Percentiles rank a stretch among this genome's conserved stretches.
These are phyloP conservation scores for Fusarium siculi DNA, from an alignment of 2,329 filamentous ascomycete species.

Conservation along the genomic window DNA sequence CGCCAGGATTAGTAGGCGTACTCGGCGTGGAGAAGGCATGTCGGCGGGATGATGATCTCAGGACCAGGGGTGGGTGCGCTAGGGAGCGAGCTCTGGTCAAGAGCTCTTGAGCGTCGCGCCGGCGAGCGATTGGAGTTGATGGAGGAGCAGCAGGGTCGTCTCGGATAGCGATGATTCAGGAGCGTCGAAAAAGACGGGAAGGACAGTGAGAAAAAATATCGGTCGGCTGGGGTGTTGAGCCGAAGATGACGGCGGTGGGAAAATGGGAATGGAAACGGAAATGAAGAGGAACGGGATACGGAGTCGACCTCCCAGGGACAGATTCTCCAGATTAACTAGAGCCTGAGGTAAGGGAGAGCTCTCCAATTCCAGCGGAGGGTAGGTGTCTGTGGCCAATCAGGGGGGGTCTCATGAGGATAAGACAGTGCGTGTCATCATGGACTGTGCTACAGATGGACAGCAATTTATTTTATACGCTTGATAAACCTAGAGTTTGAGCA, in stretches of 20 bases:
- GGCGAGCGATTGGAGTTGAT: neutral
- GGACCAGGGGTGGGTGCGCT: constrained; percentile 26
- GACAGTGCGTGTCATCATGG: constrained; percentile 12
- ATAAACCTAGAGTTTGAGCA: neutral
- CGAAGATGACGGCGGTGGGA: constrained; percentile 5
- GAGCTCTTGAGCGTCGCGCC: constrained; percentile 20
- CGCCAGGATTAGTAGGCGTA: constrained; percentile 73
- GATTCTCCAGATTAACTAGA: constrained; percentile 1
- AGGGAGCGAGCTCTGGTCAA: constrained; percentile 47
- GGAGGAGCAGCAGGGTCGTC: neutral
- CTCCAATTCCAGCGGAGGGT: constrained; percentile 22
- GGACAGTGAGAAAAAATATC: constrained; percentile 16
- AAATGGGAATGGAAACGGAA: constrained; percentile 5
- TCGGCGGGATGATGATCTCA: constrained; percentile 31
- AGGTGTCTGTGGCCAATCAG: constrained; percentile 20
- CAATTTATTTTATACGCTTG: neutral
- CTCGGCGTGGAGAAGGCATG: constrained; percentile 77
- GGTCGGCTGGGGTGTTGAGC: constrained; percentile 19
- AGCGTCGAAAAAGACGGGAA: neutral
- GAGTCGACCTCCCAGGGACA: constrained; percentile 21
- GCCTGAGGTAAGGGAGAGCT: constrained; percentile 35
- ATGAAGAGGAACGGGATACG: constrained; percentile 23
- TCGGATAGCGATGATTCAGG: constrained; percentile 10
- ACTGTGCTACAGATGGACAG: constrained; percentile 9
- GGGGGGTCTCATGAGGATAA: neutral